Conservation (phyloP, 257 asterid genomes). For the Lavandula angustifolia region DNA sequence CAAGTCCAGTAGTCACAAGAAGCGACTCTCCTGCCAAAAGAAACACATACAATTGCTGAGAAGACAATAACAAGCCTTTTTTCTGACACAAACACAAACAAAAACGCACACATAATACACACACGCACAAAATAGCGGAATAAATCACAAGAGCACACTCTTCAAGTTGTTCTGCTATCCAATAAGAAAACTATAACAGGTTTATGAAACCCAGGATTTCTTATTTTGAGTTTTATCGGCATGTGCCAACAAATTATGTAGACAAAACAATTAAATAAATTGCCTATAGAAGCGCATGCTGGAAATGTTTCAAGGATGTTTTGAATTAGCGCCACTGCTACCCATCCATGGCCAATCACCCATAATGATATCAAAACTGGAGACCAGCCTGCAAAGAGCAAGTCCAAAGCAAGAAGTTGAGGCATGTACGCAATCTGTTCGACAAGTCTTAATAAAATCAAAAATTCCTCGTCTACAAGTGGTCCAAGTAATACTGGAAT, state of each 20-base stretch:
- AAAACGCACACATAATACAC: neutral
- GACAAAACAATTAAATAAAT: conserved; percentile 35
- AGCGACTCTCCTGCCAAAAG: conserved; percentile 85
- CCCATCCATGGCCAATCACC: conserved; percentile 72
- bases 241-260: conserved; percentile 19
- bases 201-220: neutral
- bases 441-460: conserved; percentile 4
- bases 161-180: conserved; percentile 7
- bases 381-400: conserved; percentile 55
- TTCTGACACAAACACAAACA: neutral
- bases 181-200: conserved; percentile 10
- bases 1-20: conserved; percentile 85
- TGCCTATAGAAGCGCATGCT: conserved; percentile 94
- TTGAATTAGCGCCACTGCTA: conserved; percentile 63
- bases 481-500: conserved; percentile 15
- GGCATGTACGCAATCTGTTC: conserved; percentile 22
- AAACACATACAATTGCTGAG: conserved; percentile 33
- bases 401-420: conserved; percentile 18
- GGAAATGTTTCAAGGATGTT: conserved; percentile 72
- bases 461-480: conserved; percentile 21
- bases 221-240: neutral
- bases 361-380: conserved; percentile 50
- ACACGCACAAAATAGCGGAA: conserved; percentile 1
- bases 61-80: conserved; percentile 26
- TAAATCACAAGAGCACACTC: conserved; percentile 8